These are phyloP conservation scores for Pyrenophora graminea DNA, from an alignment of 2,329 filamentous ascomycete species.

Conservation along the genomic window DNA sequence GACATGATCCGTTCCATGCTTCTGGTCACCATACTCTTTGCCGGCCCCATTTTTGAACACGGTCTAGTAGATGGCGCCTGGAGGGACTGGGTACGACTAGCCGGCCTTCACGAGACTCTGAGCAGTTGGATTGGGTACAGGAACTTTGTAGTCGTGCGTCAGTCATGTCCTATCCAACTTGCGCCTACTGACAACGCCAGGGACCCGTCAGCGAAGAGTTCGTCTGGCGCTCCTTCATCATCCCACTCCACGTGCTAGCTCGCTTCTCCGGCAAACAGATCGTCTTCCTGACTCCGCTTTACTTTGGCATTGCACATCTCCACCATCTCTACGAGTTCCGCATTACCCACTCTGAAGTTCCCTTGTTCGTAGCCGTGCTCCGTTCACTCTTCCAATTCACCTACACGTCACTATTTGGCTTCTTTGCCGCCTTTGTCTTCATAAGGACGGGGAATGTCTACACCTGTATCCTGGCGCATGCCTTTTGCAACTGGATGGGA, in stretches of 20 bases:
- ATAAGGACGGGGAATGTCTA: constrained; percentile 81
- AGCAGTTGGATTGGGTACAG: constrained; percentile 81
- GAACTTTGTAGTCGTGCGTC: constrained; percentile 79
- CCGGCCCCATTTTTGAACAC: constrained; percentile 80
- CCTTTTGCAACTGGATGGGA: constrained; percentile 92
- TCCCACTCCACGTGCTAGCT: constrained; percentile 80
- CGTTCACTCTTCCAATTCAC: constrained; percentile 81
- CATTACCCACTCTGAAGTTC: constrained; percentile 73
- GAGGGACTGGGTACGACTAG: constrained; percentile 64
- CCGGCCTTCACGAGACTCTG: constrained; percentile 61
- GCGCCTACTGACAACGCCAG: constrained; percentile 22
- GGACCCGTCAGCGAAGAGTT: constrained; percentile 91
- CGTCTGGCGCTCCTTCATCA: constrained; percentile 84
- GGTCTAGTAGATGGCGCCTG: constrained; percentile 73
- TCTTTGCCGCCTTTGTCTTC: constrained; percentile 88
- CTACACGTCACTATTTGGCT: constrained; percentile 92
- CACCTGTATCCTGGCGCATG: constrained; percentile 75
- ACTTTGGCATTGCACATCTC: constrained; percentile 91
- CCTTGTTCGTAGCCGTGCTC: constrained; percentile 64
- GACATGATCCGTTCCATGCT: constrained; percentile 69
- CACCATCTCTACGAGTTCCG: constrained; percentile 97
- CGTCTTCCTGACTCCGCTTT: constrained; percentile 80
- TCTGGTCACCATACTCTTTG: constrained; percentile 78
- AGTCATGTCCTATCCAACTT: neutral
- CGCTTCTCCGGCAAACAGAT: constrained; percentile 57